phyloP scores from a whole-genome alignment of 768 basidiomycete genomes.

The Podaxis rugospora region DNA sequence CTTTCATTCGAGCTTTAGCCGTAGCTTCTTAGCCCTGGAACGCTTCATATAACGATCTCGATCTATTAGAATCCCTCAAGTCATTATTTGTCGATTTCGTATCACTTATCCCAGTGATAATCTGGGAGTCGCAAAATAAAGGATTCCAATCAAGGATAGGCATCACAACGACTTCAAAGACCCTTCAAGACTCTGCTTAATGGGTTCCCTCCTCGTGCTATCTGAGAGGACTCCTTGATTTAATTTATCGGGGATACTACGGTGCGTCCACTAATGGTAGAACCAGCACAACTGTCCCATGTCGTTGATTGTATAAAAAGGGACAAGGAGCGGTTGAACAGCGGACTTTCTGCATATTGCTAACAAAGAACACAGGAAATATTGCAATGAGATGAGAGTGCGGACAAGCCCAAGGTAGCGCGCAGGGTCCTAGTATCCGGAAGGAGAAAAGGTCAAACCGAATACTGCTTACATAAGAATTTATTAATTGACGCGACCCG shows the following conservation, averaged over 20 bases:
- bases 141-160: not conserved
- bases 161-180: not conserved
- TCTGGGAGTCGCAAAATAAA: not conserved
- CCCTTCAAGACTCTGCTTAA: not conserved
- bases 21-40: not conserved
- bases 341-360: too few relatives aligned
- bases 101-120: not conserved
- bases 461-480: not conserved
- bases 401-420: too few relatives aligned
- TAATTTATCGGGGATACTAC: not conserved
- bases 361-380: too few relatives aligned
- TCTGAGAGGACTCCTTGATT: not conserved
- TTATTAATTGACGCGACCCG: not conserved
- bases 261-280: too few relatives aligned
- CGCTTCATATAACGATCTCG: not conserved
- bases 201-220: not conserved
- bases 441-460: too few relatives aligned
- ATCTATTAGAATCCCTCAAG: not conserved
- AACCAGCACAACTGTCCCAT: too few relatives aligned
- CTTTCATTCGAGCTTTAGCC: not conserved
- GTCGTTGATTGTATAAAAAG: too few relatives aligned
- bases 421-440: too few relatives aligned
- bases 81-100: not conserved
- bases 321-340: too few relatives aligned
- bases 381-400: too few relatives aligned